Percentiles rank a stretch among this genome's conserved stretches.
These are phyloP conservation scores for Podila clonocystis DNA, from an alignment of 192 early-diverging fungal species.

Conservation along the genomic window DNA sequence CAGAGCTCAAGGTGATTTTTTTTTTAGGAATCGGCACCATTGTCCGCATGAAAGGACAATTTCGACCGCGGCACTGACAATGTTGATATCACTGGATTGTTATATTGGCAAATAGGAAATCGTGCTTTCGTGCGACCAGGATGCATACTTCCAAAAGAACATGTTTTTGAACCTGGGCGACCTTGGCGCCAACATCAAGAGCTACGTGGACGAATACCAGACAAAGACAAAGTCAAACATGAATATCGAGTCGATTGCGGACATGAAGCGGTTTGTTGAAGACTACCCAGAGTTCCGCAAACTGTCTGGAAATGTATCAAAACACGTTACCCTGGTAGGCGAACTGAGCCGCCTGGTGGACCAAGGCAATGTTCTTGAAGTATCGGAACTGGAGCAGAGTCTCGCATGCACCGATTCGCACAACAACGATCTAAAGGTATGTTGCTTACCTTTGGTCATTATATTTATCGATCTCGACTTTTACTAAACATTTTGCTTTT, in stretches of 20 bases:
- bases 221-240: constrained; percentile 88
- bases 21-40: neutral
- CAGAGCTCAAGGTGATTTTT: constrained; percentile 77
- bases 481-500: neutral
- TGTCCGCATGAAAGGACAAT: no score
- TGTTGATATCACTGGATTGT: neutral
- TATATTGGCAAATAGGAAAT: constrained; percentile 71
- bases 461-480: neutral
- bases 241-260: constrained; percentile 93
- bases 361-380: constrained; percentile 78
- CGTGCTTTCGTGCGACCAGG: constrained; percentile 90
- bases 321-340: constrained; percentile 98
- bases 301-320: constrained; percentile 95
- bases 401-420: constrained; percentile 91
- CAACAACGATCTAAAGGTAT: constrained; percentile 82
- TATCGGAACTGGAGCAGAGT: constrained; percentile 95
- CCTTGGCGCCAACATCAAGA: constrained; percentile 92
- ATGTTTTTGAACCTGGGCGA: constrained; percentile 96
- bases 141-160: constrained; percentile 90
- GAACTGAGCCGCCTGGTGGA: constrained; percentile 90
- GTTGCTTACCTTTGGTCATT: neutral
- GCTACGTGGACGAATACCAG: constrained; percentile 96
- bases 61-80: no score
- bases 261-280: constrained; percentile 99
- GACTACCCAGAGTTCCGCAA: constrained; percentile 98